These are phyloP conservation scores for Phytophthora agathidicida DNA, from an alignment of 352 stramenopile genomes.

Conservation along the genomic window DNA sequence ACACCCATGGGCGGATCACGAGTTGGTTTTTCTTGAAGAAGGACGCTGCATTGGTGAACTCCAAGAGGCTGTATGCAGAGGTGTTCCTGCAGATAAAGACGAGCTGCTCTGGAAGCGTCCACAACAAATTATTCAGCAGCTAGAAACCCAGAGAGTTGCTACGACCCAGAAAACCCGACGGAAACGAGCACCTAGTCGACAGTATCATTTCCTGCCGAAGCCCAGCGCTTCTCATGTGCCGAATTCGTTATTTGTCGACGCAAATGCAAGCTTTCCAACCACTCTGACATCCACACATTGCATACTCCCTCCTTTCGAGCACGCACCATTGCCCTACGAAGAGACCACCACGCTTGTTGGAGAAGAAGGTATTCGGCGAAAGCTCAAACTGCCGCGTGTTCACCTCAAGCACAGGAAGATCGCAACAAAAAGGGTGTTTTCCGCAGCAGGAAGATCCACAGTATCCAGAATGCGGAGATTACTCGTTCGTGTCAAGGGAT, in stretches of 20 bases:
- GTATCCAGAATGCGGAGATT: neutral
- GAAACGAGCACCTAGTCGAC: conserved; percentile 1
- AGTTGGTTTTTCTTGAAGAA: conserved; percentile 60
- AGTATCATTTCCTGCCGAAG: too few species aligned
- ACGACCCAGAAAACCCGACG: conserved; percentile 1
- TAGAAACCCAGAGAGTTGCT: conserved; percentile 33
- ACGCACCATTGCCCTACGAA: neutral
- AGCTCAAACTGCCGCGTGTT: conserved; percentile 6
- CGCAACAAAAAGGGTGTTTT: neutral
- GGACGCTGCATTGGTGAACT: conserved; percentile 30
- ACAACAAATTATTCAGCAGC: conserved; percentile 34
- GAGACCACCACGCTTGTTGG: neutral
- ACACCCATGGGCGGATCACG: conserved; percentile 49
- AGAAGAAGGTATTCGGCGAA: neutral
- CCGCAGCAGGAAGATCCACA: neutral
- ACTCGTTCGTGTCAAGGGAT: neutral
- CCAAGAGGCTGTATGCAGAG: conserved; percentile 17
- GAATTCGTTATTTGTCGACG: neutral
- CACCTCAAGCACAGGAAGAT: neutral
- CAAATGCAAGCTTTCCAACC: neutral
- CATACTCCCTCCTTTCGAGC: neutral
- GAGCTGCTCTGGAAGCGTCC: conserved; percentile 47
- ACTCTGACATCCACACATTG: neutral
- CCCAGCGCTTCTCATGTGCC: neutral
- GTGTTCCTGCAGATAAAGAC: conserved; percentile 17